A percentile compares a stretch with the other conserved stretches of the same genome.
Evolutionary conservation across 805 yeast genomes (phyloP).

Genomic region (Metschnikowia amazonensis): DNA sequence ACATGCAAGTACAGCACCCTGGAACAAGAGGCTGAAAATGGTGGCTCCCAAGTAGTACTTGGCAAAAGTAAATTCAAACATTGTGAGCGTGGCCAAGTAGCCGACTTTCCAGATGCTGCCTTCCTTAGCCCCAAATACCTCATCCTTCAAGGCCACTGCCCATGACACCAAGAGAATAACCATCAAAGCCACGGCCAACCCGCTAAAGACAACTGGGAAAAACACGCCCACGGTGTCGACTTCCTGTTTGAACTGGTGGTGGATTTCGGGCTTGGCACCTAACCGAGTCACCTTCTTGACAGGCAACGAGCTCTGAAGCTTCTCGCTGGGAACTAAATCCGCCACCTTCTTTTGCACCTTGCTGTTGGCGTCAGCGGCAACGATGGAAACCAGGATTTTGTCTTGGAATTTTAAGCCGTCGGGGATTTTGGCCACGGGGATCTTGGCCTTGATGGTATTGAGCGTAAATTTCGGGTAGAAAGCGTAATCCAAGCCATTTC

Average conservation of each 20-base stretch:
- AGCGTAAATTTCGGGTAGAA: conserved; percentile 28
- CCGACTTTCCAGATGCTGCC: conserved; percentile 33
- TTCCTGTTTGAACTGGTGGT: conserved; percentile 55
- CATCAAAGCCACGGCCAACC: conserved; percentile 40
- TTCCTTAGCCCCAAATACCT: conserved; percentile 23
- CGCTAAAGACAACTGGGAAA: conserved; percentile 51
- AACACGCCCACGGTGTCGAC: conserved; percentile 49
- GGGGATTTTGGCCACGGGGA: conserved; percentile 31
- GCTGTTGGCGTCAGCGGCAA: conserved; percentile 26
- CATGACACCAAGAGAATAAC: conserved; percentile 44
- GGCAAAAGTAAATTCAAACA: conserved; percentile 51
- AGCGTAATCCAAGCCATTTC: conserved; percentile 30
- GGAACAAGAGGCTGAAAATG: conserved; percentile 55
- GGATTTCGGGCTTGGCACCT: conserved; percentile 57
- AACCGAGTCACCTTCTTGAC: conserved; percentile 32
- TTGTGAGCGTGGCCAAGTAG: conserved; percentile 46
- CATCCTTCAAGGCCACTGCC: conserved; percentile 28
- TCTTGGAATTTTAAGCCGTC: conserved; percentile 33
- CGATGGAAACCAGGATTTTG: conserved; percentile 27
- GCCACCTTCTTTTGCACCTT: conserved; percentile 23
- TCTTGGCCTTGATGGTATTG: conserved; percentile 21
- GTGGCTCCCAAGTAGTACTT: conserved; percentile 57
- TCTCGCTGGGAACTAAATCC: conserved; percentile 29
- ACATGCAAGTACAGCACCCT: conserved; percentile 46
- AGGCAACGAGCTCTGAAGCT: conserved; percentile 22